Evolutionary conservation across 2,329 filamentous ascomycete genomes (phyloP), one percentile per base, ranked within the genome.

Genomic region (Penicillium corylophilum): DNA sequence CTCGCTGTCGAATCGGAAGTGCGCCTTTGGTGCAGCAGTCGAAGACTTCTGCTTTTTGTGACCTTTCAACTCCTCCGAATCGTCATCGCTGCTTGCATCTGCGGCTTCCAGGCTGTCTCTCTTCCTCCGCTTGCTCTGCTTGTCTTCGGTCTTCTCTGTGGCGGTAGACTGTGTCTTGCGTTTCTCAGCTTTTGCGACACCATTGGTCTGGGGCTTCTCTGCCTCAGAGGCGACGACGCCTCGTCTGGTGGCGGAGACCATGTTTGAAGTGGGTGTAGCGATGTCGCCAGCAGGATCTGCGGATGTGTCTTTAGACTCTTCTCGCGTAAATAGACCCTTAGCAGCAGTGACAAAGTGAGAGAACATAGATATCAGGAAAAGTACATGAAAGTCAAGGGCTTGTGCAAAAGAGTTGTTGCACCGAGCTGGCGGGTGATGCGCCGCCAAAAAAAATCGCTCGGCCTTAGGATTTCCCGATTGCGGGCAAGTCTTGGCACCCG

Each of bases 1-100:
- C 54, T 75, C 73, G 51, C 71, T 75, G 29, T 61, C 73, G 48
- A 76, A 76, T 45, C 72, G 67, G 35, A 74, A 63, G 48, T 74
- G 71, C 59, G 66, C 41, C 45, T 63, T 57, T 4, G 62, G 54
- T 7, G 44, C 56, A 40, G 55, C 20, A n/a, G 4, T 10, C 8
- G 39, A 28, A 41, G 51, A 48, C 16, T 61, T 54, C 28, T 63
- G 54, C 6, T 53, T 53, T 16, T 61, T 54, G 24, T 62, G 54
- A 6, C 51, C 53, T 15, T 60, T 53, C 10, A 53, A 41, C 24
- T 55, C 44, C 24, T 60, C 49, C 31, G 47, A 36, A 4, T 50
- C 47, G 15, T 59, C 54, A 24, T 54, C 53, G 41, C 59, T 51
- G 16, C 22, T 54, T 24, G 54, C 56, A 35, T 60, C 54, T 18